Evolutionary conservation across 805 yeast genomes (phyloP).

Genomic region (Candida ortonii): DNA sequence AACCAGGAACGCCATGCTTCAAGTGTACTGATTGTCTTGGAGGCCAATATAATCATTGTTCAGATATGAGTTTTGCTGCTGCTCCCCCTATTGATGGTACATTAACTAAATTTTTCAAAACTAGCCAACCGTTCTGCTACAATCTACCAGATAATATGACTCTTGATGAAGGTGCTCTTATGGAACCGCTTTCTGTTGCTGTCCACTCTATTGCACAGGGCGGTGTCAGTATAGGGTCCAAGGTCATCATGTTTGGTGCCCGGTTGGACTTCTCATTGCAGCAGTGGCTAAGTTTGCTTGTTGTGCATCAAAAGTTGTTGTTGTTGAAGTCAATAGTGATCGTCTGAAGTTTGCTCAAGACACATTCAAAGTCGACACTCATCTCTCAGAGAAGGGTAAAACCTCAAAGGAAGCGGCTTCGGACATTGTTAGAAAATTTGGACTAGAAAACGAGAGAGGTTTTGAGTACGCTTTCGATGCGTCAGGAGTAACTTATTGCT

Average conservation of each 20-base stretch:
- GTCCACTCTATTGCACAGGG: conserved; percentile 58
- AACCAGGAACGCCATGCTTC: conserved; percentile 55
- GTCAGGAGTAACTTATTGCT: conserved; percentile 15
- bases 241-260: conserved; percentile 57
- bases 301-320: conserved; percentile 11
- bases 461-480: conserved; percentile 13
- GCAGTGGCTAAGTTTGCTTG: conserved; percentile 21
- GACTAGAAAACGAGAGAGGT: conserved; percentile 6
- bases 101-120: conserved; percentile 39
- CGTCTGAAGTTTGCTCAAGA: conserved; percentile 32
- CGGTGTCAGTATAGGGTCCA: conserved; percentile 29
- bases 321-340: conserved; percentile 14
- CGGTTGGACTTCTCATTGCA: conserved; percentile 44
- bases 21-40: conserved; percentile 38
- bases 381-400: conserved; percentile 17
- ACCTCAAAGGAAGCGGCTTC: conserved; percentile 22
- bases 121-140: conserved; percentile 29
- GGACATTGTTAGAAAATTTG: conserved; percentile 13
- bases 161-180: conserved; percentile 43
- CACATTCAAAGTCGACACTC: conserved; percentile 8
- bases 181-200: conserved; percentile 58
- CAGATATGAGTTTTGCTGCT: conserved; percentile 39
- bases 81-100: conserved; percentile 35
- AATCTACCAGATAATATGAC: conserved; percentile 30
- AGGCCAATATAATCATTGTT: conserved; percentile 43